Evolutionary conservation across 2,329 filamentous ascomycete species (phyloP), one percentile per base, ranked within the genome.

Genomic region (Fusarium neocosmosporiellum): DNA sequence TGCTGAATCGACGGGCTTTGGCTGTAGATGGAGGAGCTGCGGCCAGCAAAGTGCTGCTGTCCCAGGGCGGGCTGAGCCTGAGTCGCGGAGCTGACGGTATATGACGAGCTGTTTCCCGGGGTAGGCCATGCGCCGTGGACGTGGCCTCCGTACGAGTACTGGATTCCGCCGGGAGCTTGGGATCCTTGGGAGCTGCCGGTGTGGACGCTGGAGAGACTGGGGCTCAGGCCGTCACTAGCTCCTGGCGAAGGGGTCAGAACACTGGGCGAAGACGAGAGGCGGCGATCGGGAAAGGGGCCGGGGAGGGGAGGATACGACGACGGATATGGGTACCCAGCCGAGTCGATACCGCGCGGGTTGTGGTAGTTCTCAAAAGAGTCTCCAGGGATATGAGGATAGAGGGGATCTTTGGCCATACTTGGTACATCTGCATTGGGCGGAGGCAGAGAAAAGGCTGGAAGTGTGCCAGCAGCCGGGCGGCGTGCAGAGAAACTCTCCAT

Each of bases 221-320:
- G 91, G 83, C 86, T 90, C 77, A 93, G 82, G 78, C 88, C 87
- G 82, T 93, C 91, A 75, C 85, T 84, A 68, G 87, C 84, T 81
- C 87, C 88, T 86, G 83, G 74, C 75, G 76, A 78, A 74, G 74
- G 81, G 81, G 76, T 79, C 76, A 80, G 78, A 80, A 77, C 66
- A 77, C 78, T 79, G 72, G 78, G 78, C 67, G 77, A 78, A 73
- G 74, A 78, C 48, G 71, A 78, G 65, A 73, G 66, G 55, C 69
- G 69, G 67, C 71, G 75, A 71, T 78, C 76, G 36, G 77, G 74
- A 61, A 78, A 75, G 68, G 77, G 71, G 39, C 75, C 74, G 67
- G 71, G 72, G 39, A 73, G 70, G 71, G 70, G 71, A 71, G 69
- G 76, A 62, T 74, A 77, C 31, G 75, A 76, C 50, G 75, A 43